Evolutionary conservation across 805 yeast genomes (phyloP), one percentile per base, ranked within the genome.

Genomic region (Zygoascus biomembranicola): DNA sequence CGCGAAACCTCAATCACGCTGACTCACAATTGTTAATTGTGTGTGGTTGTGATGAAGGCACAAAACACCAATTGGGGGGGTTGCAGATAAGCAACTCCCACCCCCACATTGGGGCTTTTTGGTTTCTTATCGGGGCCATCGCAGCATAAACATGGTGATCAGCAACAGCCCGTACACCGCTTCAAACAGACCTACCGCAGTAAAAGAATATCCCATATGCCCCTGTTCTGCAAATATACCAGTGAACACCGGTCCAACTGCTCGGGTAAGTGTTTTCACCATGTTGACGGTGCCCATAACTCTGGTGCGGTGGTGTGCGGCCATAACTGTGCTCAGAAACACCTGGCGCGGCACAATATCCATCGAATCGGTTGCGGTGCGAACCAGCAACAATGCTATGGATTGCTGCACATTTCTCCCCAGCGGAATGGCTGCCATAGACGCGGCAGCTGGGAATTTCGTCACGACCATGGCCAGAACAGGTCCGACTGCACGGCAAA

Each of bases 331-430:
- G 0, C 95, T 82, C 49, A 90, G 69, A 43, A 90, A 73, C 8
- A 89, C 79, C 68, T 89, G 96, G 50, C 97, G 78, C 6, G 97
- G 96, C 2, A 89, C 94, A 31, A 89, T 96, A 65, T 90, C 97
- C 90, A 90, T 88, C 1, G 90, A 80, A 1, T 83, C 74, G 0
- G 88, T 79, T 1, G 83, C 70, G 55, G 81, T 82, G 58, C 87
- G 80, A 26, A 78, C 64, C 19, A 83, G 59, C 35, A 85, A 71
- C 5, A 80, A 67, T 0, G 70, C 52, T 28, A 85, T 73, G 0
- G 92, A 85, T 0, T 65, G 55, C n/a, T 71, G 56, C 41, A 62
- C 62, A 20, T 56, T 55, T 16, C 76, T 72, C 8, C 76, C 69
- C 2, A 77, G 57, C 5, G 88, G 87, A 10, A 81, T 72, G 13